Evolutionary conservation across 805 yeast species (phyloP).

Genomic region (Komagataella populi): DNA sequence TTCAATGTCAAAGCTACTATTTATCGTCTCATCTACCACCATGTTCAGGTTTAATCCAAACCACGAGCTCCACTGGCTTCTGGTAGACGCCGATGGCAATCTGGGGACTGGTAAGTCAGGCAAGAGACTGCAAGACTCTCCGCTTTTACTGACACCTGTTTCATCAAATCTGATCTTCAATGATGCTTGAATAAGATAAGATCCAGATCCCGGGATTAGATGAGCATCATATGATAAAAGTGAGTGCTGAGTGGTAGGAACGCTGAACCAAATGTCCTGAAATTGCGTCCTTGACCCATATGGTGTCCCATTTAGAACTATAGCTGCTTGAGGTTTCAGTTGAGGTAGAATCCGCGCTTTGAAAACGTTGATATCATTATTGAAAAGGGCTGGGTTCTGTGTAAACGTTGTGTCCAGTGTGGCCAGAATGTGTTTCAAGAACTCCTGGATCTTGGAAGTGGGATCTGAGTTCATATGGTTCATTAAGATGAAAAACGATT

Average conservation of each 20-base stretch:
- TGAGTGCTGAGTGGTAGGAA: constrained; percentile 49
- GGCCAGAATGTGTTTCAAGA: constrained; percentile 4
- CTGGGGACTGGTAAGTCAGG: constrained; percentile 5
- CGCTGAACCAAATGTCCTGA: constrained; percentile 42
- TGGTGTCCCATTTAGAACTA: constrained; percentile 48
- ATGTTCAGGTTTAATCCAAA: constrained; percentile 51
- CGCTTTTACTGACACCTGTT: constrained; percentile 51
- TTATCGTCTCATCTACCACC: constrained; percentile 40
- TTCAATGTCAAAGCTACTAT: constrained; percentile 24
- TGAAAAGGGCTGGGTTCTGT: constrained; percentile 2
- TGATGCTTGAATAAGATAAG: constrained; percentile 32
- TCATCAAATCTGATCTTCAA: constrained; percentile 67
- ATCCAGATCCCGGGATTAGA: constrained; percentile 40
- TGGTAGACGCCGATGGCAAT: constrained; percentile 8
- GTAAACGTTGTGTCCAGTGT: constrained; percentile 4
- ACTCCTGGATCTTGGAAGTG: constrained; percentile 3
- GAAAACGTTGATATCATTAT: constrained; percentile 6
- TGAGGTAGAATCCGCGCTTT: constrained; percentile 24
- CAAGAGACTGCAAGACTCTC: constrained; percentile 44
- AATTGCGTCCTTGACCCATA: constrained; percentile 35
- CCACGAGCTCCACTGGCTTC: constrained; percentile 57
- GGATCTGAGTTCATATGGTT: neutral
- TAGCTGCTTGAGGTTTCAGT: constrained; percentile 34
- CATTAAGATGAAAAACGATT: neutral
- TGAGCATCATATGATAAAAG: constrained; percentile 56